Conservation (phyloP, 139 green algal species). For the Asterochloris erici region DNA sequence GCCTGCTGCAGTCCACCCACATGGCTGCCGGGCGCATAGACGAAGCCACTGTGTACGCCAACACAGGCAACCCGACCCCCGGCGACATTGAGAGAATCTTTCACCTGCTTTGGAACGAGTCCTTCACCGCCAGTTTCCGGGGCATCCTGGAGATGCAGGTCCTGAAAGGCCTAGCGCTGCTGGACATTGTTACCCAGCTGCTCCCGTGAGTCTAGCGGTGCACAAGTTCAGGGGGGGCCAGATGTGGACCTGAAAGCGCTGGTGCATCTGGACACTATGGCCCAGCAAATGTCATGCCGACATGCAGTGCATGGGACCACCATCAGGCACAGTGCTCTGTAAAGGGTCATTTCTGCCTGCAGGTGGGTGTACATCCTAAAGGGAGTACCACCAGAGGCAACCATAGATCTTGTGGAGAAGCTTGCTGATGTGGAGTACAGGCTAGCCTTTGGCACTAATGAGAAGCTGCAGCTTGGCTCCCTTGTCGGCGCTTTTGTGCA, state of each 20-base stretch:
- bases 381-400: conserved; percentile 53
- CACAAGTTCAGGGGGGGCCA: no score
- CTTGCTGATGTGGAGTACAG: conserved; percentile 87
- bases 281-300: no score
- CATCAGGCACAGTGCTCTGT: not conserved
- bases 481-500: conserved; percentile 79
- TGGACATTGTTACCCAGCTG: conserved; percentile 89
- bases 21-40: conserved; percentile 69
- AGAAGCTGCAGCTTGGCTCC: conserved; percentile 85
- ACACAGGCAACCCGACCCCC: conserved; percentile 88
- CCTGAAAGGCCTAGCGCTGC: conserved; percentile 79
- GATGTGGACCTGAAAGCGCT: no score
- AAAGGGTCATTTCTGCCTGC: not conserved
- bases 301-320: no score
- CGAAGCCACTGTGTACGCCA: conserved; percentile 82
- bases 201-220: conserved; percentile 70
- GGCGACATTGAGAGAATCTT: conserved; percentile 73
- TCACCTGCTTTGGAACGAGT: conserved; percentile 83
- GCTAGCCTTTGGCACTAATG: conserved; percentile 75
- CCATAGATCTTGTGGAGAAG: conserved; percentile 68
- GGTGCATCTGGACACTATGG: no score
- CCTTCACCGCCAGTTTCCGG: conserved; percentile 47
- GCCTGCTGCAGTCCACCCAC: conserved; percentile 59
- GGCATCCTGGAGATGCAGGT: conserved; percentile 63
- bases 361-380: conserved; percentile 75